Evolutionary conservation across 352 stramenopile genomes (phyloP).

Genomic region (Phytophthora boehmeriae): DNA sequence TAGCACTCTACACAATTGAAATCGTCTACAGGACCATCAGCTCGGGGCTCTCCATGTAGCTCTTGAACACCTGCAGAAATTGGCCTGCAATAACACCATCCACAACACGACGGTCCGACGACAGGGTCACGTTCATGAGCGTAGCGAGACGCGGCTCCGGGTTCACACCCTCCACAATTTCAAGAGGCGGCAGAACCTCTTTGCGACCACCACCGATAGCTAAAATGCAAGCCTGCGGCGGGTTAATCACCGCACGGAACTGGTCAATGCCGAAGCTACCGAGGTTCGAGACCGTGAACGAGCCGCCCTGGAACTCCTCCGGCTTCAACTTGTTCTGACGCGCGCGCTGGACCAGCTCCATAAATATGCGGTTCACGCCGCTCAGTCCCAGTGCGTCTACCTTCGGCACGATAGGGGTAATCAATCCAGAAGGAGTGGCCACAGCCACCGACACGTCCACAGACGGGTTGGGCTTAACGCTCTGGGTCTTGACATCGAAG

Average conservation of each 20-base stretch:
- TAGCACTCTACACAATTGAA: constrained; percentile 27
- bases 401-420: constrained; percentile 97
- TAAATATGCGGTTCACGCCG: constrained; percentile 95
- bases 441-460: constrained; percentile 99
- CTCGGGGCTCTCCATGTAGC: constrained; percentile 97
- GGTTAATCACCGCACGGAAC: constrained; percentile 99
- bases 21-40: constrained; percentile 73
- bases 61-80: constrained; percentile 96
- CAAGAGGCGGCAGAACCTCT: constrained; percentile 76
- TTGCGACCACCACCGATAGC: constrained; percentile 94
- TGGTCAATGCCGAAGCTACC: constrained; percentile 98
- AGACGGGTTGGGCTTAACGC: constrained; percentile 82
- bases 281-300: constrained; percentile 99
- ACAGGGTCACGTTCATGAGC: constrained; percentile 96
- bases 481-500: constrained; percentile 65
- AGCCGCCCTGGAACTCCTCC: constrained; percentile 99
- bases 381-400: constrained; percentile 95
- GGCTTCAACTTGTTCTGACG: constrained; percentile 97
- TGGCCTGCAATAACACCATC: constrained; percentile 96
- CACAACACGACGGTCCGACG: constrained; percentile 96
- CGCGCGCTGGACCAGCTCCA: constrained; percentile 96
- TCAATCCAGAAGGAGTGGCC: constrained; percentile 96
- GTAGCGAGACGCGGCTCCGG: constrained; percentile 91
- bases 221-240: constrained; percentile 98
- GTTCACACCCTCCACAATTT: constrained; percentile 51